Evolutionary conservation across 768 basidiomycete genomes (phyloP).

Genomic region (Termitomyces sp.): DNA sequence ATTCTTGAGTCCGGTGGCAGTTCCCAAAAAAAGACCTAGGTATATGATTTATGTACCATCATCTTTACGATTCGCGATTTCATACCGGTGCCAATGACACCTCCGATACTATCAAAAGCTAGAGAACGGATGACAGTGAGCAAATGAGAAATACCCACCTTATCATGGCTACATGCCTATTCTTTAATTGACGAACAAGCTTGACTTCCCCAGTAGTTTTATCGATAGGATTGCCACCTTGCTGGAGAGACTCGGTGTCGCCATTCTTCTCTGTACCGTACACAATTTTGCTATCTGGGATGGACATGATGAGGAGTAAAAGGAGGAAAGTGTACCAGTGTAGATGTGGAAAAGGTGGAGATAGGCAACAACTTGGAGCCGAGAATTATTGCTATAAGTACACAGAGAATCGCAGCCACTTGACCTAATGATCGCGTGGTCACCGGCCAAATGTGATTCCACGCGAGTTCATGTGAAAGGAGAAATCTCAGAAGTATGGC

Average conservation of each 20-base stretch:
- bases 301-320: background rate
- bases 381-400: too few species aligned
- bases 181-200: slow-evolving; percentile 63
- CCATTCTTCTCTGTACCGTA: slow-evolving; percentile 10
- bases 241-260: slow-evolving; percentile 17
- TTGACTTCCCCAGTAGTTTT: slow-evolving; percentile 15
- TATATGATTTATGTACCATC: background rate
- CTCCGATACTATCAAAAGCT: slow-evolving; percentile 43
- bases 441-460: too few species aligned
- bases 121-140: background rate
- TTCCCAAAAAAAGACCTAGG: slow-evolving; percentile 51
- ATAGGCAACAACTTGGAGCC: too few species aligned
- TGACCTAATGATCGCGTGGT: too few species aligned
- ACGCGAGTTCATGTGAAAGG: too few species aligned
- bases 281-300: slow-evolving; percentile 1
- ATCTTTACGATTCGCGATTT: slow-evolving; percentile 10
- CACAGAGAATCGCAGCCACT: too few species aligned
- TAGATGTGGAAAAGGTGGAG: too few species aligned
- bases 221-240: slow-evolving; percentile 8
- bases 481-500: too few species aligned
- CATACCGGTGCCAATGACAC: slow-evolving; percentile 55
- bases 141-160: slow-evolving; percentile 29
- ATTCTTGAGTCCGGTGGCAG: slow-evolving; percentile 36
- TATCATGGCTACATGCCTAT: slow-evolving; percentile 80
- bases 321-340: background rate